Base-by-base conservation (phyloP, 345 rosid genomes). In the Punica granatum region DNA sequence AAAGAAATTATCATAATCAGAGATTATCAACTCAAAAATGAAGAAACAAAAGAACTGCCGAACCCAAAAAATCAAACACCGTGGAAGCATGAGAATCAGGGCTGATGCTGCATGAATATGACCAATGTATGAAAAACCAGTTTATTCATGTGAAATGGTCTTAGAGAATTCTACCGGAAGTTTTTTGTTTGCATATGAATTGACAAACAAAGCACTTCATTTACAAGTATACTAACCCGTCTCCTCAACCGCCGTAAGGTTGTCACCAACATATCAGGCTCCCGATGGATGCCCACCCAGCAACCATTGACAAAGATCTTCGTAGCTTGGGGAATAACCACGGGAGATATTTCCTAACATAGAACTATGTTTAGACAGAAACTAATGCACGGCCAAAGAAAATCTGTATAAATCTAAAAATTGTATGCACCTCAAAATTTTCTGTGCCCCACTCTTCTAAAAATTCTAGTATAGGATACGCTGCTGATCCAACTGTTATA, bases 401-500 rank as follows among this genome's bases (percentile, higher is more conserved):
- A 51, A 44, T 3, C 0, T 44, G 1, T 18, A 13, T 54, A 2
- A 9, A 26, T 62, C 65, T 21, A 42, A 32, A 64, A 65, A 59
- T n/a, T 59, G 36, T 36, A 61, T 61, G 68, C 69, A 94, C 99
- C 97, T 91, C 97, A 78, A 94, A 89, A 76, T 86, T 94, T 75
- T 91, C 97, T 21, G 97, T 91, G 66, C 99, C 99, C 99, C 95
- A 94, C 80, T 91, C 95, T 74, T 88, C 96, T 82, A 94, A 85
- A 85, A 94, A 86, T 65, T 84, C 97, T 83, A 91, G 66, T 64
- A 94, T 91, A 34, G 97, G 95, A 81, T 86, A 85, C 35, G 99
- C 96, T 18, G 96, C 95, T 71, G 97, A 94, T 48, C 99, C 99
- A 67, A 91, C 97, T 4, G 99, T 94, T 61, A 94, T 84, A 72